phyloP scores from a whole-genome alignment of 169 alveolate species.

The Toxoplasma gondii region DNA sequence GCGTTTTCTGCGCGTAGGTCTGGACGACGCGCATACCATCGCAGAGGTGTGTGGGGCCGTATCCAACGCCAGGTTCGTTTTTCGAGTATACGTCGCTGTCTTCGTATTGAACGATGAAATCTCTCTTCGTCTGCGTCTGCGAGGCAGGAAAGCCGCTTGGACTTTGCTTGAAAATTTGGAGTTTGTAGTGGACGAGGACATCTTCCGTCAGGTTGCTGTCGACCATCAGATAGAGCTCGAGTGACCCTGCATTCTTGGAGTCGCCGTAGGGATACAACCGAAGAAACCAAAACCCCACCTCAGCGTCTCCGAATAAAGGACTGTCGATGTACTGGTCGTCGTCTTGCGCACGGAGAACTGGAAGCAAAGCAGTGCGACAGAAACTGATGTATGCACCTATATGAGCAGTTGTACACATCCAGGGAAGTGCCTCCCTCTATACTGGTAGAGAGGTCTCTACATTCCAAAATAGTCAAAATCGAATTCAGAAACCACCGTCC shows the following conservation, averaged over 20 bases:
- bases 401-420: not conserved
- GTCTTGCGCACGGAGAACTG: slow-evolving; percentile 47
- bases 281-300: slow-evolving; percentile 29
- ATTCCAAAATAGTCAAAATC: not conserved
- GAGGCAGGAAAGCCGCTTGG: not conserved
- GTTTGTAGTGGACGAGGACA: slow-evolving; percentile 49
- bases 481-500: no score
- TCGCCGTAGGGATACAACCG: slow-evolving; percentile 60
- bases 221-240: slow-evolving; percentile 50
- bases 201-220: slow-evolving; percentile 39
- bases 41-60: slow-evolving; percentile 58
- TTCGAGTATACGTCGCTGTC: slow-evolving; percentile 52
- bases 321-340: slow-evolving; percentile 58
- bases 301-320: slow-evolving; percentile 35
- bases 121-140: not conserved
- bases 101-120: slow-evolving; percentile 32
- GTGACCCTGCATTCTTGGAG: slow-evolving; percentile 15
- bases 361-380: not conserved
- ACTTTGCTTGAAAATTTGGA: slow-evolving; percentile 29
- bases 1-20: not conserved
- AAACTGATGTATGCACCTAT: not conserved
- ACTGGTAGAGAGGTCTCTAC: not conserved
- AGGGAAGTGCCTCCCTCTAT: not conserved
- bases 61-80: slow-evolving; percentile 54
- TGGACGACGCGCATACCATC: not conserved